Evolutionary conservation across 345 rosid species (phyloP).

Genomic region (Sapria himalayana): DNA sequence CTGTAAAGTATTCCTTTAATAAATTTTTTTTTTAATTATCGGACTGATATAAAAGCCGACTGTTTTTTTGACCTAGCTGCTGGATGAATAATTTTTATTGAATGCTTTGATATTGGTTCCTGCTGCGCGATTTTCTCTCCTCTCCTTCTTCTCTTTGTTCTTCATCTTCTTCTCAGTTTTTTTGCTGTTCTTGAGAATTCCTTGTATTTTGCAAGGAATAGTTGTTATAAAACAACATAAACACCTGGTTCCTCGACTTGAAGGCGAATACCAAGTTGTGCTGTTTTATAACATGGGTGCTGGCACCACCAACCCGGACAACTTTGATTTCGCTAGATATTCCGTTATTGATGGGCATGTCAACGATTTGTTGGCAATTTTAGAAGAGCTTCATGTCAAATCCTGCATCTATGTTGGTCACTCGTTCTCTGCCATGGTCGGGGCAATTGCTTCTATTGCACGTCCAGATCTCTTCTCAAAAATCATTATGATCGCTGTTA

Average conservation of each 20-base stretch:
- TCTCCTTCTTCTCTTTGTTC: too few species aligned
- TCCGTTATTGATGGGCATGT: slow-evolving; percentile 54
- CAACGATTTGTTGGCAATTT: slow-evolving; percentile 56
- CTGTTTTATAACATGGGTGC: slow-evolving; percentile 82
- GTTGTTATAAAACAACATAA: too few species aligned
- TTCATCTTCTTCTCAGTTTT: too few species aligned
- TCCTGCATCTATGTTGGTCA: slow-evolving; percentile 63
- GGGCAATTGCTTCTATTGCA: slow-evolving; percentile 55
- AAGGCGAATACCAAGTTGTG: slow-evolving; percentile 41
- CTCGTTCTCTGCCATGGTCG: slow-evolving; percentile 69
- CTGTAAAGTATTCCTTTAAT: too few species aligned
- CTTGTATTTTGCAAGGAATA: too few species aligned
- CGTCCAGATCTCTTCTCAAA: slow-evolving; percentile 73
- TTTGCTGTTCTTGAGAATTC: too few species aligned
- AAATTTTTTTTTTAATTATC: too few species aligned
- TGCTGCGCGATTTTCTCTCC: too few species aligned
- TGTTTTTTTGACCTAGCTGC: too few species aligned
- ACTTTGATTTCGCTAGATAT: slow-evolving; percentile 65
- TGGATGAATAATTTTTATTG: too few species aligned
- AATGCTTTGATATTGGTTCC: too few species aligned
- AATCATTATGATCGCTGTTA: slow-evolving; percentile 42
- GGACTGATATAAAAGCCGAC: too few species aligned
- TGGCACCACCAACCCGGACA: slow-evolving; percentile 78
- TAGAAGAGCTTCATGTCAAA: slow-evolving; percentile 37
- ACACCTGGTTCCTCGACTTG: slow-evolving; percentile 65